Percentiles rank a stretch among this genome's conserved stretches.
phyloP scores from a whole-genome alignment of 2,329 filamentous ascomycete species.

The Sporothrix pallida region DNA sequence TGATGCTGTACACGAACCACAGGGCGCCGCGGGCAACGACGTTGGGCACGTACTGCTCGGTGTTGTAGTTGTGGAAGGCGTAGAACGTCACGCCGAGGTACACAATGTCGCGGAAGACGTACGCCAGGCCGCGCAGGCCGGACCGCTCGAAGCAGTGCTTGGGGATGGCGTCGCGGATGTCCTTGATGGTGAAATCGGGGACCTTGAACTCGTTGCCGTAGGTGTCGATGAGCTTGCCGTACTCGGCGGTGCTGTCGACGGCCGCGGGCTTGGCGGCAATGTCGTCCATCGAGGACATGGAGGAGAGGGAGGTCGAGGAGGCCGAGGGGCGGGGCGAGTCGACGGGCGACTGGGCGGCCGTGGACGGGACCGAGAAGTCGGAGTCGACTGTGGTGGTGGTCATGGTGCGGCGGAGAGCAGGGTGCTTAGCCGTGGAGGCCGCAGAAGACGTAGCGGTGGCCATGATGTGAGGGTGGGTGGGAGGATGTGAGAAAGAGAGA shows the following conservation, averaged over 20 bases:
- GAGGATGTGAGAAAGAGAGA: background rate
- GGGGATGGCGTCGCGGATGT: slow-evolving; percentile 95
- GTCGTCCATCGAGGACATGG: slow-evolving; percentile 73
- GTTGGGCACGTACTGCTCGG: slow-evolving; percentile 79
- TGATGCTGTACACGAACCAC: slow-evolving; percentile 71
- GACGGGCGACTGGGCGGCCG: slow-evolving; percentile 61
- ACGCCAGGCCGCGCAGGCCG: slow-evolving; percentile 72
- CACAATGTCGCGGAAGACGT: slow-evolving; percentile 81
- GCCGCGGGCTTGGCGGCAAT: slow-evolving; percentile 48
- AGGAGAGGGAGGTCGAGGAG: slow-evolving; percentile 91
- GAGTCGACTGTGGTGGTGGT: slow-evolving; percentile 50
- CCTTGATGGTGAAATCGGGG: slow-evolving; percentile 96
- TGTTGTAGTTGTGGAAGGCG: slow-evolving; percentile 87
- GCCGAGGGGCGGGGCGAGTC: slow-evolving; percentile 68
- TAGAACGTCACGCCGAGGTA: slow-evolving; percentile 79
- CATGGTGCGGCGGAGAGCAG: slow-evolving; percentile 56
- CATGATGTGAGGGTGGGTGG: slow-evolving; percentile 46
- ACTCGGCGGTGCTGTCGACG: slow-evolving; percentile 50
- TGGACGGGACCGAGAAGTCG: slow-evolving; percentile 59
- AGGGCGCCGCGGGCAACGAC: slow-evolving; percentile 68
- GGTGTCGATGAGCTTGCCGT: slow-evolving; percentile 79
- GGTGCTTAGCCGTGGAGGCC: slow-evolving; percentile 46
- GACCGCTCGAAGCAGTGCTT: slow-evolving; percentile 96
- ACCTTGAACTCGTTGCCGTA: slow-evolving; percentile 94
- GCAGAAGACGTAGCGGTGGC: slow-evolving; percentile 51